Evolutionary conservation across 441 rosid genomes (phyloP), one percentile per base, ranked within the genome.

Genomic region (Pelargonium myrrhifolium): DNA sequence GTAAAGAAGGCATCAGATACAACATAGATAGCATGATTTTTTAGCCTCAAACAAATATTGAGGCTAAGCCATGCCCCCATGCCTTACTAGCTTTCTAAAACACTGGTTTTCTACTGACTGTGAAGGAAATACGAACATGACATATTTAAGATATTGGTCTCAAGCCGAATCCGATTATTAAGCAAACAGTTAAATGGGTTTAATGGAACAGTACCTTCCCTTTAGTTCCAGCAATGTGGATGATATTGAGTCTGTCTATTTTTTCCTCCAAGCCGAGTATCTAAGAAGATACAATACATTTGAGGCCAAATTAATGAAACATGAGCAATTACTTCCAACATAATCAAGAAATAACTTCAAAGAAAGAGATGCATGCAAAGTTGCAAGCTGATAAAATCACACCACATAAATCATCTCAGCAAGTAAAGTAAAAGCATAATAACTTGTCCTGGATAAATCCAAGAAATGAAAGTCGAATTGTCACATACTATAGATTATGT

Each of bases 171-270:
- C 39, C 39, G 9, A 35, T 35, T 35, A 35, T 35, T 35, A 35
- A 35, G 39, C 39, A 35, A 35, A 6, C 39, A 35, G 39, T 35
- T 35, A 35, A 35, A 35, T 55, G 10, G 31, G 64, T 45, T 42
- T 66, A 72, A 68, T 9, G 7, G 65, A 5, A 64, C 26, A 31
- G 21, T 76, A 89, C 98, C 92, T 92, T 92, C 71, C 98, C 98
- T 76, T 92, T 89, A 3, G 98, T 92, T 73, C 98, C 98, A 62
- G 95, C 93, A 60, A 92, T 90, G 80, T 92, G 98, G 75, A 92
- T 87, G 77, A 92, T 79, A 72, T 83, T 88, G 45, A 87, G 80
- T 64, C 67, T 69, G 49, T 47, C 61, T 40, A 81, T 62, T 22
- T 66, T 73, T 24, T 83, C 83, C 77, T 85, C 87, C 80, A 85